phyloP scores from a whole-genome alignment of 202 grass and related monocot species.

The Eragrostis tef region DNA sequence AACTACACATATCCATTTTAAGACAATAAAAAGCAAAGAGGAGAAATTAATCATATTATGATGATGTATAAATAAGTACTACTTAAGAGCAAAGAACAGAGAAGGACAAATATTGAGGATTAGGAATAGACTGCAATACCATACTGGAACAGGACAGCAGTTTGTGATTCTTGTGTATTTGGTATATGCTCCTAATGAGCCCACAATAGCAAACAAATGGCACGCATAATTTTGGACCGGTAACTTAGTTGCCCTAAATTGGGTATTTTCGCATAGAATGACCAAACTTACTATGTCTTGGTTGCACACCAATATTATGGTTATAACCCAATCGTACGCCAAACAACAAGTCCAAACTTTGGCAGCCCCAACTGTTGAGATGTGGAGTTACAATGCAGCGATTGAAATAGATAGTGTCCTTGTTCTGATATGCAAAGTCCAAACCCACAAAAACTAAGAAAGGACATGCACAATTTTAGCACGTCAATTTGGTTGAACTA shows the following conservation, averaged over 20 bases:
- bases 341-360: conserved; percentile 4
- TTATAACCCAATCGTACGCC: not conserved
- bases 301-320: not conserved
- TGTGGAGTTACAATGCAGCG: not conserved
- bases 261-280: not conserved
- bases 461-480: not conserved
- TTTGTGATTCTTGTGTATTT: not conserved
- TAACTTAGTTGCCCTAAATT: conserved; percentile 1
- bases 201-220: not conserved
- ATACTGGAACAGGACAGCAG: conserved; percentile 1
- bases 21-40: not conserved
- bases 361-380: not conserved
- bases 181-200: not conserved
- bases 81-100: conserved; percentile 5
- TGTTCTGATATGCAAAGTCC: not conserved
- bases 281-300: not conserved
- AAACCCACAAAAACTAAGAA: not conserved
- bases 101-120: not conserved
- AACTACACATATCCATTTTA: not conserved
- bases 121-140: not conserved
- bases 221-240: not conserved
- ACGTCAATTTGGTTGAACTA: not conserved
- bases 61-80: not conserved
- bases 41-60: not conserved
- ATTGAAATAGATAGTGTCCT: not conserved